Conservation (phyloP, 2,329 filamentous ascomycete genomes). For the Botryotinia convoluta region DNA sequence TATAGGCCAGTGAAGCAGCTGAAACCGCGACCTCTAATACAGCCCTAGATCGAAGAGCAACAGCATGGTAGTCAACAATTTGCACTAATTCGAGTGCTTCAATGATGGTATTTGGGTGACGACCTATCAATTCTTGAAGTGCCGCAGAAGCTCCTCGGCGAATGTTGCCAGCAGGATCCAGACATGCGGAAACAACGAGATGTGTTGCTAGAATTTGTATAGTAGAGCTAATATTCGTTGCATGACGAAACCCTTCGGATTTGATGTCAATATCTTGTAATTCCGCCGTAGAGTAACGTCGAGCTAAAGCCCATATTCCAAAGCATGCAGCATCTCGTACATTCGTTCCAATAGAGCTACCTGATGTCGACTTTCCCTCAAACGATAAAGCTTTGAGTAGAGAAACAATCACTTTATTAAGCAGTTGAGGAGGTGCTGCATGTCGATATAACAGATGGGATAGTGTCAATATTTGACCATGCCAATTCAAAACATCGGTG, state of each 20-base stretch:
- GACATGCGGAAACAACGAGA: constrained; percentile 74
- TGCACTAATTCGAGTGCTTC: constrained; percentile 73
- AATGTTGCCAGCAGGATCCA: constrained; percentile 92
- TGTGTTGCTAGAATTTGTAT: constrained; percentile 78
- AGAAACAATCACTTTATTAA: constrained; percentile 72
- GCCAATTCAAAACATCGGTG: constrained; percentile 63
- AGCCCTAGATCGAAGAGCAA: constrained; percentile 81
- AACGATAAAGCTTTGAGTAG: constrained; percentile 80
- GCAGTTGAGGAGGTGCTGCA: constrained; percentile 68
- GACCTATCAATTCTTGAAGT: constrained; percentile 87
- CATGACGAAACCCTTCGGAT: constrained; percentile 36
- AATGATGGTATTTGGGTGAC: constrained; percentile 80
- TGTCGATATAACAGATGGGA: constrained; percentile 83
- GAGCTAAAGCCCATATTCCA: constrained; percentile 87
- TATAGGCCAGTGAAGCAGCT: constrained; percentile 60
- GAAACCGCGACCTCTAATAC: constrained; percentile 72
- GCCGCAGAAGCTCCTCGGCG: constrained; percentile 89
- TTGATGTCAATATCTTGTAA: constrained; percentile 55
- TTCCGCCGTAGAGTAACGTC: constrained; percentile 80
- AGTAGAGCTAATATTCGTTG: constrained; percentile 40
- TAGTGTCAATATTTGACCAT: constrained; percentile 84
- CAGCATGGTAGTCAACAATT: constrained; percentile 86
- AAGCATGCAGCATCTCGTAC: constrained; percentile 96
- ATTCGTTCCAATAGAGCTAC: constrained; percentile 82
- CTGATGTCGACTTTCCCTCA: constrained; percentile 81